Conservation (phyloP, 108 stramenopile species). For the Pseudonitzschia multiseries region DNA sequence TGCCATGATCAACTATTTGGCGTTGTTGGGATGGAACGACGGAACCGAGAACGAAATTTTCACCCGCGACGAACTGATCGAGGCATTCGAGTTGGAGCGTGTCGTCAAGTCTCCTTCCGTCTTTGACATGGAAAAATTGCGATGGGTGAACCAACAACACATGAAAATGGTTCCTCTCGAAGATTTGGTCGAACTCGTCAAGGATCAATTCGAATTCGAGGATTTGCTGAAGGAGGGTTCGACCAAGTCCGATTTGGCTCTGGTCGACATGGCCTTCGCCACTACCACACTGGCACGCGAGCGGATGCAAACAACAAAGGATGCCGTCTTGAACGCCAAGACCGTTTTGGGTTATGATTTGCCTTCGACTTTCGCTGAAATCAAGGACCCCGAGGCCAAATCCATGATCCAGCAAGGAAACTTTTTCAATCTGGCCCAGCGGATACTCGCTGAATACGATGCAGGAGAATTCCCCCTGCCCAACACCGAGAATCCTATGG, state of each 20-base stretch:
- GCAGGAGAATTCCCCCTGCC: conserved; percentile 64
- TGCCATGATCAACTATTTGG: conserved; percentile 96
- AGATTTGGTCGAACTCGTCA: conserved; percentile 62
- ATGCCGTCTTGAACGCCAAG: conserved; percentile 82
- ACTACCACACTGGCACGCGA: conserved; percentile 84
- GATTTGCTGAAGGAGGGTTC: conserved; percentile 59
- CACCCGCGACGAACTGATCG: conserved; percentile 91
- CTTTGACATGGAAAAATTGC: conserved; percentile 95
- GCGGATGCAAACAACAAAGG: conserved; percentile 90
- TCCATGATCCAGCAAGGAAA: conserved; percentile 77
- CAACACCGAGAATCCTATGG: conserved; percentile 50
- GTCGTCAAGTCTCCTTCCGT: conserved; percentile 94
- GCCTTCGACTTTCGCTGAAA: conserved; percentile 58
- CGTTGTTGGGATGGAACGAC: conserved; percentile 96
- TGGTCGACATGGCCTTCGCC: conserved; percentile 61
- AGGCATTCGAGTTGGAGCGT: conserved; percentile 89
- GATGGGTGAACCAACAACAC: conserved; percentile 95
- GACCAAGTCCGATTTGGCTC: conserved; percentile 23
- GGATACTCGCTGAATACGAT: conserved; percentile 53
- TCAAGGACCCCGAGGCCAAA: conserved; percentile 70
- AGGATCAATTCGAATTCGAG: conserved; percentile 67
- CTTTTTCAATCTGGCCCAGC: conserved; percentile 67
- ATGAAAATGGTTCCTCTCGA: conserved; percentile 72
- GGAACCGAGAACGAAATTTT: conserved; percentile 98
- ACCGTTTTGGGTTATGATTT: conserved; percentile 81